These are phyloP conservation scores for Starmera dryadoides DNA, from an alignment of 805 yeast genomes.

Conservation along the genomic window DNA sequence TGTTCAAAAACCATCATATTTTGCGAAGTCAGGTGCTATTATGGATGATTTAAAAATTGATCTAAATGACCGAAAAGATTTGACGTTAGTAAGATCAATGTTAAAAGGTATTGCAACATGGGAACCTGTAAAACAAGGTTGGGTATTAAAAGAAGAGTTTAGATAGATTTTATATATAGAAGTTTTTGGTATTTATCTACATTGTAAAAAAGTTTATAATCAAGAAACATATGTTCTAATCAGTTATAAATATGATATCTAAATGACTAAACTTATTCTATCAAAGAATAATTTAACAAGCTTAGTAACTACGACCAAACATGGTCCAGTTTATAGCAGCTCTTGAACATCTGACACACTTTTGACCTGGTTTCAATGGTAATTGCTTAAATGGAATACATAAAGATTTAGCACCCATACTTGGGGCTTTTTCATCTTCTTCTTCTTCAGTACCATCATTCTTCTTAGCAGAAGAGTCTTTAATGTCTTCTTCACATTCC, in stretches of 20 bases:
- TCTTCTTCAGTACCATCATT: constrained; percentile 82
- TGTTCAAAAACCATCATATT: constrained; percentile 24
- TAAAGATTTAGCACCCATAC: constrained; percentile 98
- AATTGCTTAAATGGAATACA: constrained; percentile 97
- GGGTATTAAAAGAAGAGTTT: constrained; percentile 59
- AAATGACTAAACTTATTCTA: too few species aligned
- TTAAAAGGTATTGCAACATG: constrained; percentile 61
- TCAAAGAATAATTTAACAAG: too few species aligned
- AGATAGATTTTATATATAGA: constrained; percentile 5
- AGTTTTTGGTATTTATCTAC: background rate
- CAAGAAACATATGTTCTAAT: too few species aligned
- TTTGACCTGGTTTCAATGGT: constrained; percentile 64
- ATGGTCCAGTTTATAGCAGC: constrained; percentile 78
- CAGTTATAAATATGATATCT: background rate
- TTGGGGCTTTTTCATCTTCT: constrained; percentile 92
- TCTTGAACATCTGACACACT: constrained; percentile 80
- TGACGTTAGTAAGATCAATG: constrained; percentile 59
- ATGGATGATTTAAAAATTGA: constrained; percentile 28
- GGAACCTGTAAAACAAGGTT: constrained; percentile 50
- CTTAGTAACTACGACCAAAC: constrained; percentile 93
- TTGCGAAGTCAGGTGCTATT: constrained; percentile 45
- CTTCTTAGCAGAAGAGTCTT: constrained; percentile 75
- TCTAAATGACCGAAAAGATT: constrained; percentile 43
- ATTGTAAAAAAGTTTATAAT: too few species aligned
- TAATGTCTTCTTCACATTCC: constrained; percentile 95